Base-by-base conservation (phyloP, 768 basidiomycete genomes). In the Lactifluus rugatus region DNA sequence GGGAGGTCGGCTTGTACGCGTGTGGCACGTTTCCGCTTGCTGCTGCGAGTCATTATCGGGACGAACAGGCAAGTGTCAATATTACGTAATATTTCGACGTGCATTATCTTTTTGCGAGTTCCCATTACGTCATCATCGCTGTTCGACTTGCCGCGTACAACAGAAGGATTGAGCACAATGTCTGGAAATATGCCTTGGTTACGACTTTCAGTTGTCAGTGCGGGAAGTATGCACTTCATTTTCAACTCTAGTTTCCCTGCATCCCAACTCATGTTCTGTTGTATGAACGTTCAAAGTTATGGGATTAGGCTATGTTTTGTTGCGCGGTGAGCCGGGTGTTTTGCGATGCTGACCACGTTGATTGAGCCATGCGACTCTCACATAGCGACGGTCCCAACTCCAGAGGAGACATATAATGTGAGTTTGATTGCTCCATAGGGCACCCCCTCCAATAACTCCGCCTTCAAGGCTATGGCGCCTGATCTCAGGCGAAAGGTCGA, bases 401-500 rank as follows among this genome's bases (percentile, higher is more conserved):
- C 70, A 9, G 71, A 72, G 48, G 64, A 73, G 47, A 69, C 69
- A 28, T 73, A 73, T 51, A 68, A 68, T 26, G 71, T 72, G 56
- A 66, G 70, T 64, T 13, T 36, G 3, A 41, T 5, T 25, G 4
- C 9, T 28, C 21, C n/a, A 32, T 25, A 10, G 13, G 23, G 44
- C 13, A 1, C 10, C 3, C 17, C 5, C 2, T 13, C 28, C 4
- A 23, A 28, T 46, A 13, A 50, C 31, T 21, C 42, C 17, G 17
- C 31, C 13, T 52, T 7, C 16, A 50, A 73, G 72, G 65, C 69
- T 17, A 70, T 74, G 68, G 64, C 73, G 2, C 73, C 73, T 6
- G 73, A 74, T 49, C 55, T 74, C 21, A 68, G 66, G 21, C 64
- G 66, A 41, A 70, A 72, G 52, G 73, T 73, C 7, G 73, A 74